Conservation (phyloP, 2,329 filamentous ascomycete genomes). For the Dactylellina cionopaga region DNA sequence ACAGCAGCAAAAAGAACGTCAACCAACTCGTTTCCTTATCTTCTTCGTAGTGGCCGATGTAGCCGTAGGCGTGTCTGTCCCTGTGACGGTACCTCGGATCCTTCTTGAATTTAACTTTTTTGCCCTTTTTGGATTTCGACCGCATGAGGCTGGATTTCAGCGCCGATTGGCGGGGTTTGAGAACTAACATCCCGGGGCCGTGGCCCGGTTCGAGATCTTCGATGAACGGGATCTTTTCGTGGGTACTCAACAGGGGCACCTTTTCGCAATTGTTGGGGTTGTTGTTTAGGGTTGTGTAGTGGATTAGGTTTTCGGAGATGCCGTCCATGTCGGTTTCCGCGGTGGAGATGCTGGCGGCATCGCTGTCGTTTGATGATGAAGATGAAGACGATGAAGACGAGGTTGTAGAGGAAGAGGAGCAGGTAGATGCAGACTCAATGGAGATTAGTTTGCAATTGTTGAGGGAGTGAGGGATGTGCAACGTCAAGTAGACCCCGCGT, state of each 20-base stretch:
- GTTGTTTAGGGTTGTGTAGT: slow-evolving; percentile 13
- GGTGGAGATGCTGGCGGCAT: slow-evolving; percentile 15
- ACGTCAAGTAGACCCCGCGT: slow-evolving; percentile 44
- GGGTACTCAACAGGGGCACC: not conserved
- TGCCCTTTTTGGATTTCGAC: slow-evolving; percentile 17
- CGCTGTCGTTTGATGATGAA: not conserved
- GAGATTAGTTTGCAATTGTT: slow-evolving; percentile 49
- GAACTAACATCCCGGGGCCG: not conserved
- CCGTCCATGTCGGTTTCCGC: slow-evolving; percentile 33
- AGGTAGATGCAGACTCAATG: slow-evolving; percentile 35
- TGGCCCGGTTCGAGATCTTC: slow-evolving; percentile 32
- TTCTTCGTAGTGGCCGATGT: slow-evolving; percentile 17
- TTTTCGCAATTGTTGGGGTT: slow-evolving; percentile 19
- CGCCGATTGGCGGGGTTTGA: slow-evolving; percentile 10
- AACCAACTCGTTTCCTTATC: slow-evolving; percentile 42
- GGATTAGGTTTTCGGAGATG: slow-evolving; percentile 43
- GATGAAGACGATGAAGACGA: slow-evolving; percentile 6
- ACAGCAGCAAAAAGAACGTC: slow-evolving; percentile 32
- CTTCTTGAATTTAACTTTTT: slow-evolving; percentile 37
- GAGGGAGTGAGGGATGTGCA: slow-evolving; percentile 33
- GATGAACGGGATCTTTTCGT: not conserved
- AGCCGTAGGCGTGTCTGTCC: slow-evolving; percentile 31
- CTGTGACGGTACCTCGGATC: slow-evolving; percentile 32
- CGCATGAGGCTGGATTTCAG: slow-evolving; percentile 10
- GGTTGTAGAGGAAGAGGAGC: slow-evolving; percentile 5